Conservation (phyloP, 2,329 filamentous ascomycete species). For the Aspergillus costaricaensis region DNA sequence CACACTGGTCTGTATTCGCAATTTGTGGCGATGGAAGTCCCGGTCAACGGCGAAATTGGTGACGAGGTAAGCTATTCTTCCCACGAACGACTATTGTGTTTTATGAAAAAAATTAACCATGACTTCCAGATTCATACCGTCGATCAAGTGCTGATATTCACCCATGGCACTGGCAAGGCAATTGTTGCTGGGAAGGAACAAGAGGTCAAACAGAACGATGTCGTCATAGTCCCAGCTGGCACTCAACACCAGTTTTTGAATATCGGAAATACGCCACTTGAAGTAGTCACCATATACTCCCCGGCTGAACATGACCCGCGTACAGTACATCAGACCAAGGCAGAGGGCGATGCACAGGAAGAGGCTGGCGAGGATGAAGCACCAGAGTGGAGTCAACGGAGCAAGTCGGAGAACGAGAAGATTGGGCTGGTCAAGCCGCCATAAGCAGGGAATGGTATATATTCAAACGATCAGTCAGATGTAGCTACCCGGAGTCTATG, state of each 20-base stretch:
- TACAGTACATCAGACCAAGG: conserved; percentile 64
- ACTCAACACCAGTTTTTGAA: conserved; percentile 69
- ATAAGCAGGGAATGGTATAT: too few species aligned
- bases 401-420: conserved; percentile 61
- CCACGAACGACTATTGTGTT: too few species aligned
- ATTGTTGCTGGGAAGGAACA: conserved; percentile 62
- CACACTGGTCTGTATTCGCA: conserved; percentile 66
- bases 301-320: conserved; percentile 63
- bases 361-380: conserved; percentile 63
- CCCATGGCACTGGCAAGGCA: conserved; percentile 59
- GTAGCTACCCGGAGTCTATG: too few species aligned
- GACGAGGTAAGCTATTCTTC: conserved; percentile 54
- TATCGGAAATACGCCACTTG: conserved; percentile 59
- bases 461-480: too few species aligned
- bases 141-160: conserved; percentile 67
- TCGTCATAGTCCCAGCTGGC: conserved; percentile 65
- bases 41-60: conserved; percentile 65
- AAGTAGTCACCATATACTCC: conserved; percentile 64
- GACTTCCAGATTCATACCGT: conserved; percentile 54
- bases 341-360: conserved; percentile 63
- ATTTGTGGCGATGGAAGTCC: conserved; percentile 66
- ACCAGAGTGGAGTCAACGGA: conserved; percentile 59
- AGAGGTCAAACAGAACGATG: conserved; percentile 55
- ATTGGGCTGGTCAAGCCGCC: conserved; percentile 53
- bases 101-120: neutral